Base-by-base conservation (phyloP, 805 yeast species). In the Ogataea zsoltii region DNA sequence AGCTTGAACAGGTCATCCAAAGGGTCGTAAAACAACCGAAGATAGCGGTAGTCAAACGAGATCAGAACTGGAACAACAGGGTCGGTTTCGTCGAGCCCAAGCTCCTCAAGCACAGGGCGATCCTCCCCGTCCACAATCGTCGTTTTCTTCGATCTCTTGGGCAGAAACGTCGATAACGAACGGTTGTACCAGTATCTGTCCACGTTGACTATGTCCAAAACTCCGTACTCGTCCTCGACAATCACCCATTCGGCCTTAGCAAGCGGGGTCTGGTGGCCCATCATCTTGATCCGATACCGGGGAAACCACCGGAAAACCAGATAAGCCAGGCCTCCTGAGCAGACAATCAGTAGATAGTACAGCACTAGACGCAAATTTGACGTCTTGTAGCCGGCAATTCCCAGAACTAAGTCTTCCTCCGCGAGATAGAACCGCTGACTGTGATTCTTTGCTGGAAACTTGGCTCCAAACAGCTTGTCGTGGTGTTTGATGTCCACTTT, bases 321-420 rank as follows among this genome's bases (percentile, higher is more conserved):
- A 56, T 83, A 92, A 1, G 82, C 81, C 2, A 89, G 37, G 0
- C 99, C 99, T 3, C 79, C 62, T 0, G 97, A 80, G 2, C 67
- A 25, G 0, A 78, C 41, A 49, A 89, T 83, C 2, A 85, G 46
- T 0, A 76, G 12, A 48, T 78, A 75, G 61, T 83, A 90, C 0
- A 76, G 13, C 0, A 68, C 32, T 4, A 66, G 57, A 49, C 82
- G 78, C 53, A 73, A 43, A 38, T 59, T 59, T 11, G 83, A 77
- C 13, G 82, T 78, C 43, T 66, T 66, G 64, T 88, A 94, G 4
- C 98, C 98, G 0, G 97, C 99, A 50, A 94, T 86, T 50, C 96
- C 97, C 48, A 94, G 79, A 11, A 92, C 92, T 58, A 94, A 71
- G 69, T 94, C 99, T 62, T 94, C 99, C 63, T 94, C 98, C 0